Conservation (phyloP, 106 monocot genomes). For the Platanthera zijinensis region DNA sequence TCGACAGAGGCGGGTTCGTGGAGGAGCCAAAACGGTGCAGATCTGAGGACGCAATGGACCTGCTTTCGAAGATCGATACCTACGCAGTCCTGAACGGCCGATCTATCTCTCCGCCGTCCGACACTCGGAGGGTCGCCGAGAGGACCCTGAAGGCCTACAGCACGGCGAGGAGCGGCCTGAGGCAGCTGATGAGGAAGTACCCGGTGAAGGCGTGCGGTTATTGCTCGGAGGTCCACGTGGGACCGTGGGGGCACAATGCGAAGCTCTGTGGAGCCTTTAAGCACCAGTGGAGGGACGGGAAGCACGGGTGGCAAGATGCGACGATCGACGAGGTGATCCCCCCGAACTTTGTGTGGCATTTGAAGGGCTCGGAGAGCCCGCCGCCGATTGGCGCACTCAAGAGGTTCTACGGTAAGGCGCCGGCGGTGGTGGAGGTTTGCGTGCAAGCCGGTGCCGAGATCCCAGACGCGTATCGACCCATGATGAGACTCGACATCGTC, state of each 20-base stretch:
- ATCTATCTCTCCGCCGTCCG: conserved; percentile 11
- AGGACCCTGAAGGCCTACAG: conserved; percentile 71
- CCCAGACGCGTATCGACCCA: conserved; percentile 57
- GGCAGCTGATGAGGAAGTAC: conserved; percentile 74
- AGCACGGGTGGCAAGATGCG: conserved; percentile 96
- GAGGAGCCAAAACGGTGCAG: conserved; percentile 50
- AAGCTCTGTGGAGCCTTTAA: conserved; percentile 94
- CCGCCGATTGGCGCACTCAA: conserved; percentile 41
- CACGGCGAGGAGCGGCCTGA: conserved; percentile 50
- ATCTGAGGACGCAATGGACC: conserved; percentile 35
- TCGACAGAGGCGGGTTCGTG: conserved; percentile 59
- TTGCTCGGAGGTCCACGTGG: conserved; percentile 91
- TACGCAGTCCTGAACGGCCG: conserved; percentile 19
- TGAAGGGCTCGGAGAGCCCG: conserved; percentile 37
- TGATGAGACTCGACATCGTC: conserved; percentile 90
- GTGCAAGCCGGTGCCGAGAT: conserved; percentile 89
- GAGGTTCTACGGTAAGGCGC: conserved; percentile 85
- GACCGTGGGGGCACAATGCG: conserved; percentile 92
- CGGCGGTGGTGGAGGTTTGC: conserved; percentile 80
- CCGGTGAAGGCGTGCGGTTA: conserved; percentile 85
- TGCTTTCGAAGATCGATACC: conserved; percentile 76
- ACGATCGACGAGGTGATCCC: conserved; percentile 72
- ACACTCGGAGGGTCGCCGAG: conserved; percentile 46
- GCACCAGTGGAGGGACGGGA: conserved; percentile 94
- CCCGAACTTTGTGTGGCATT: conserved; percentile 84